A percentile compares a stretch with the other conserved stretches of the same genome.
Evolutionary conservation across 345 rosid species (phyloP).

Genomic region (Acer saccharum): DNA sequence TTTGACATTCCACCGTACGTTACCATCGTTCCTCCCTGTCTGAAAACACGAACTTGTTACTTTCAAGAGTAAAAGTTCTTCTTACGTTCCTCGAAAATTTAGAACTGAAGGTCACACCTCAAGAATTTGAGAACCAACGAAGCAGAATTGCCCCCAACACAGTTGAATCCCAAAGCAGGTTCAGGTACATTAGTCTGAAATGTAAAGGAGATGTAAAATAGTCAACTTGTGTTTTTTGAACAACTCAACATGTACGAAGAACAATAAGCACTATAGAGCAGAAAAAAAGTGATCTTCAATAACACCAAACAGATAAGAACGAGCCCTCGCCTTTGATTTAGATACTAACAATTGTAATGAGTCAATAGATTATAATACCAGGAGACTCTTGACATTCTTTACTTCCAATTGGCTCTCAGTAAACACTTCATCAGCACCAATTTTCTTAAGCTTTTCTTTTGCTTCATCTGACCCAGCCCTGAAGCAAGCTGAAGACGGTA

Average conservation of each 20-base stretch:
- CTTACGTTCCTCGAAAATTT: constrained; percentile 4
- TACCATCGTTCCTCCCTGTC: constrained; percentile 85
- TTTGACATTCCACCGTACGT: constrained; percentile 98
- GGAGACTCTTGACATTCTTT: constrained; percentile 77
- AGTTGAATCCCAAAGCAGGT: constrained; percentile 85
- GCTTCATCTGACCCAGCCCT: constrained; percentile 79
- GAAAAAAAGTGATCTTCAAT: not conserved
- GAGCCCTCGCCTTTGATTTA: constrained; percentile 15
- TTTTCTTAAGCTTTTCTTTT: constrained; percentile 53
- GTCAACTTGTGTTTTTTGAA: too few relatives aligned
- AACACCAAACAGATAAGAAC: not conserved
- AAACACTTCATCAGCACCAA: constrained; percentile 85
- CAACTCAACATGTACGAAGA: not conserved
- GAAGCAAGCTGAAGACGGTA: constrained; percentile 28
- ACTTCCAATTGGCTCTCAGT: constrained; percentile 71
- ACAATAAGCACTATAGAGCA: not conserved
- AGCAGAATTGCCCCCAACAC: constrained; percentile 86
- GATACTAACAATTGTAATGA: constrained; percentile 8
- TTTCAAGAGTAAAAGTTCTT: not conserved
- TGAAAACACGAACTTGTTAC: constrained; percentile 27
- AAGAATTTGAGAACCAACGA: constrained; percentile 80
- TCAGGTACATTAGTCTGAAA: constrained; percentile 61
- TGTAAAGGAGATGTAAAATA: constrained; percentile 2
- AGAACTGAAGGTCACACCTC: constrained; percentile 36
- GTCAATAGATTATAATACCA: constrained; percentile 50